phyloP scores from a whole-genome alignment of 2,329 filamentous ascomycete genomes.

The Aphanoascus verrucosus region DNA sequence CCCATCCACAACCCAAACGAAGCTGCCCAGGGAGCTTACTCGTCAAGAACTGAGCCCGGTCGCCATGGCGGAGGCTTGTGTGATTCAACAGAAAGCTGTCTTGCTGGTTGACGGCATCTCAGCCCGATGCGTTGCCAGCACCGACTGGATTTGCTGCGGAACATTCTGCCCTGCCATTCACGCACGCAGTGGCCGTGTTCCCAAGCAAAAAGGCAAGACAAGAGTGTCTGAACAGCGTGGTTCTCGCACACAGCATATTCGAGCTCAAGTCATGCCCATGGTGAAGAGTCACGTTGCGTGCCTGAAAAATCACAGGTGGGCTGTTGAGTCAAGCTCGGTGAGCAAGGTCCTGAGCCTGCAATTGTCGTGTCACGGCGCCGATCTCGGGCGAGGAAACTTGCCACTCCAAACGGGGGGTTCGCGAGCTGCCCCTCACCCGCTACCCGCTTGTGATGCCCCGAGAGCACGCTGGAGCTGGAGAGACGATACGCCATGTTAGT shows the following conservation, averaged over 20 bases:
- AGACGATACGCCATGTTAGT: no score
- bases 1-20: neutral
- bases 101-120: constrained; percentile 18
- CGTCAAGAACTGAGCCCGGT: constrained; percentile 49
- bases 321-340: neutral
- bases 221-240: neutral
- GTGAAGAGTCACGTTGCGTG: neutral
- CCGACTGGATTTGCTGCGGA: constrained; percentile 26
- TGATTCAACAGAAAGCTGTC: constrained; percentile 21
- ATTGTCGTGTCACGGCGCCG: neutral
- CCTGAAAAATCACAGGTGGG: neutral
- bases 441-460: neutral
- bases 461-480: neutral
- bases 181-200: constrained; percentile 13
- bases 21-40: constrained; percentile 34
- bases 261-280: neutral
- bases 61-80: constrained; percentile 42
- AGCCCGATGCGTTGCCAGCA: constrained; percentile 24
- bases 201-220: constrained; percentile 6
- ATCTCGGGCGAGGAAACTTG: constrained; percentile 8
- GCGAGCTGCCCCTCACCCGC: neutral
- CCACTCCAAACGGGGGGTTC: neutral
- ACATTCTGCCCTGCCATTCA: constrained; percentile 30
- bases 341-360: neutral
- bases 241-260: neutral